Evolutionary conservation across 345 rosid species (phyloP).

Genomic region (Acer negundo): DNA sequence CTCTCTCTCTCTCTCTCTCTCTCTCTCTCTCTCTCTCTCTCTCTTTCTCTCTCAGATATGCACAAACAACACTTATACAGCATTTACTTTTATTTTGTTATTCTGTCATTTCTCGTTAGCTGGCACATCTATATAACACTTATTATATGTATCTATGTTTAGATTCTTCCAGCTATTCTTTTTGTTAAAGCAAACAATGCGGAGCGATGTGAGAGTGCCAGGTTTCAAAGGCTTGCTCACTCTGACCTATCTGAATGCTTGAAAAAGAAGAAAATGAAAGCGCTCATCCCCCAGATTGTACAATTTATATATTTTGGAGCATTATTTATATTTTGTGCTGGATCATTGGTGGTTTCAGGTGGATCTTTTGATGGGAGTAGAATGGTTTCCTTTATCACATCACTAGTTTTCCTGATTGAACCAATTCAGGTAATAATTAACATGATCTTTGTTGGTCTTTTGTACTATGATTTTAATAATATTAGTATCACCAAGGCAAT

Average conservation of each 20-base stretch:
- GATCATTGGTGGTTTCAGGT: slow-evolving; percentile 68
- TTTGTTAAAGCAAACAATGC: slow-evolving; percentile 93
- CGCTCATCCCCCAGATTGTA: slow-evolving; percentile 77
- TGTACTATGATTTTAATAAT: not conserved
- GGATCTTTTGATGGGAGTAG: slow-evolving; percentile 64
- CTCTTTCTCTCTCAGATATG: not conserved
- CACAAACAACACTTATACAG: not conserved
- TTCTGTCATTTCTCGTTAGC: slow-evolving; percentile 9
- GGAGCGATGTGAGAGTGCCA: slow-evolving; percentile 67
- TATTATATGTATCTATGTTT: not conserved
- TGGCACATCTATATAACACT: not conserved
- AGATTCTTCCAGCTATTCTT: slow-evolving; percentile 89
- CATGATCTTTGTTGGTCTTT: slow-evolving; percentile 8
- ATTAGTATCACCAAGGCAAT: not conserved
- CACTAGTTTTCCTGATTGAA: slow-evolving; percentile 78
- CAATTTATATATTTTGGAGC: slow-evolving; percentile 79
- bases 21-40: not conserved
- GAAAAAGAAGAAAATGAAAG: slow-evolving; percentile 91
- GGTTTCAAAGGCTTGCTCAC: slow-evolving; percentile 73
- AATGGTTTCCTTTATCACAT: slow-evolving; percentile 78
- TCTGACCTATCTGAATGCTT: slow-evolving; percentile 59
- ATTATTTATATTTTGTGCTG: slow-evolving; percentile 58
- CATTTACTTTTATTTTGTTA: not conserved
- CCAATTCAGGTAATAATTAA: slow-evolving; percentile 74
- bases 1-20: not conserved